phyloP scores from a whole-genome alignment of 257 asterid genomes.

The Leptodermis oblonga region DNA sequence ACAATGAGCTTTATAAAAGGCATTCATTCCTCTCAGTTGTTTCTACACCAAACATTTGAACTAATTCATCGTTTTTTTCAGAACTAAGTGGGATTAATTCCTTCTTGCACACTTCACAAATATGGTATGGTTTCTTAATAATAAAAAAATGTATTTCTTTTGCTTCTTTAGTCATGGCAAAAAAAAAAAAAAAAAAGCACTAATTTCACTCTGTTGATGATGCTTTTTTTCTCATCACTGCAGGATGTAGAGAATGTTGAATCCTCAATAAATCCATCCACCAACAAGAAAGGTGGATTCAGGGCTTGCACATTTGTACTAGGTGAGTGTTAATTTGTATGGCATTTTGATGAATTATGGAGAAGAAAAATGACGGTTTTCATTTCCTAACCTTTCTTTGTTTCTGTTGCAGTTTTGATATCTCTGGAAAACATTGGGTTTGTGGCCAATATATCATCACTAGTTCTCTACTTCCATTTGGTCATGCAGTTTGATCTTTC shows the following conservation, averaged over 20 bases:
- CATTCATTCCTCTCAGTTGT: not conserved
- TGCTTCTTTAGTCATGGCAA: not conserved
- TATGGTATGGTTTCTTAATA: not conserved
- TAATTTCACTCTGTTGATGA: not conserved
- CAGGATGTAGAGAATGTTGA: slow-evolving; percentile 7
- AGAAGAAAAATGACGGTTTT: not conserved
- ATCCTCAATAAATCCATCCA: not conserved
- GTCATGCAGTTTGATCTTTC: slow-evolving; percentile 24
- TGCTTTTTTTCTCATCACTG: not conserved
- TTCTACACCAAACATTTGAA: not conserved
- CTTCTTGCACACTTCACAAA: not conserved
- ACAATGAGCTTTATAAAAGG: not conserved
- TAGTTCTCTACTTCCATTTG: slow-evolving; percentile 40
- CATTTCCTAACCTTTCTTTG: not conserved
- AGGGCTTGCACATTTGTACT: slow-evolving; percentile 9
- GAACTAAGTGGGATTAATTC: not conserved
- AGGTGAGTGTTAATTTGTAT: not conserved
- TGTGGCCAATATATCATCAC: slow-evolving; percentile 40
- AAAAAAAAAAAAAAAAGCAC: too few relatives aligned
- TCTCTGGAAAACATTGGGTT: slow-evolving; percentile 40
- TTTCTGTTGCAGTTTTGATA: slow-evolving; percentile 27
- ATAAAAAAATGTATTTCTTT: not conserved
- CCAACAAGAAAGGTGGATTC: slow-evolving; percentile 11
- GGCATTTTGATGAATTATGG: not conserved
- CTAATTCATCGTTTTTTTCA: not conserved